A percentile compares a stretch with the other conserved stretches of the same genome.
phyloP scores from a whole-genome alignment of 805 yeast genomes.

The Hanseniaspora lachancei region DNA sequence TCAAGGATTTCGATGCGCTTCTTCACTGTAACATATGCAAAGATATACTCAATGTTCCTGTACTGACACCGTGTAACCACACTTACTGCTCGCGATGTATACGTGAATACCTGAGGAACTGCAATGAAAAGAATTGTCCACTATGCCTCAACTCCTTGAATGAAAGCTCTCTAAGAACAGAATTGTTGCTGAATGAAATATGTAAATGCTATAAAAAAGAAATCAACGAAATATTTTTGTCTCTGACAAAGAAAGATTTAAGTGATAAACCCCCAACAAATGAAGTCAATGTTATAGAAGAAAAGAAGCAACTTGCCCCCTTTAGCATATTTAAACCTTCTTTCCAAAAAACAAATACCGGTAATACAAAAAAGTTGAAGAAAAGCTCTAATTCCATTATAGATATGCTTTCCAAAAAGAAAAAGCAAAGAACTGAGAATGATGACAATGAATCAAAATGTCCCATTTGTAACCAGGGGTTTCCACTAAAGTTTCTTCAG shows the following conservation, averaged over 20 bases:
- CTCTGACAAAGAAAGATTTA: slow-evolving; percentile 24
- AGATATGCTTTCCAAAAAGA: slow-evolving; percentile 13
- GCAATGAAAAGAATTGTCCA: slow-evolving; percentile 51
- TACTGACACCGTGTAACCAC: slow-evolving; percentile 73
- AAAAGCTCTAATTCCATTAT: slow-evolving; percentile 13
- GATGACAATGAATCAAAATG: slow-evolving; percentile 28
- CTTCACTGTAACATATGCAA: slow-evolving; percentile 81
- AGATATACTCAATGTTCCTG: slow-evolving; percentile 68
- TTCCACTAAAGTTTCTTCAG: slow-evolving; percentile 46
- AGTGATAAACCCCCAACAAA: slow-evolving; percentile 20
- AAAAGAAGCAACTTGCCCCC: background rate
- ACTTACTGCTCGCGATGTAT: slow-evolving; percentile 83
- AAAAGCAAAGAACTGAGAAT: background rate
- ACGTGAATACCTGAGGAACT: slow-evolving; percentile 46
- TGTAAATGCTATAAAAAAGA: slow-evolving; percentile 36
- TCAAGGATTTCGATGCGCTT: slow-evolving; percentile 52
- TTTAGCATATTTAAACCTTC: slow-evolving; percentile 9
- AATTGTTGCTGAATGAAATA: slow-evolving; percentile 58
- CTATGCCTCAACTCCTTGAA: slow-evolving; percentile 58
- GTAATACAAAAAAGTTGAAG: background rate
- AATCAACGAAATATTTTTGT: slow-evolving; percentile 27
- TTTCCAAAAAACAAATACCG: background rate
- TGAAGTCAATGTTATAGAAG: background rate
- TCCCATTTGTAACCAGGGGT: slow-evolving; percentile 49
- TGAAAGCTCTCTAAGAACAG: slow-evolving; percentile 57